Evolutionary conservation across 73 alveolate genomes (phyloP).

Genomic region (Paramecium biaurelia): DNA sequence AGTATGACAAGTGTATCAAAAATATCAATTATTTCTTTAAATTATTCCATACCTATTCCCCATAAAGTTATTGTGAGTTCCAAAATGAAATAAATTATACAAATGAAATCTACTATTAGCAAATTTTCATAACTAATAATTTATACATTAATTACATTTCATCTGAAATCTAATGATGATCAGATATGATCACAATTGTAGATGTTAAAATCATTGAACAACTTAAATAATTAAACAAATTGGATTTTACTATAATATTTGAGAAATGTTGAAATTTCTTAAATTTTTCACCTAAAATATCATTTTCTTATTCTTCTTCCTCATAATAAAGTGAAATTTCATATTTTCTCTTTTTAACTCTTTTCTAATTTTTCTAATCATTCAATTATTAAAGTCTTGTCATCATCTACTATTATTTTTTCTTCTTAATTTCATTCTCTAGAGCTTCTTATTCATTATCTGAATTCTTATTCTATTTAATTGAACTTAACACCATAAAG

Average conservation of each 20-base stretch:
- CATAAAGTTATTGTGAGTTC: not conserved
- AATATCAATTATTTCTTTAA: constrained; percentile 30
- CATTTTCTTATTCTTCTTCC: not conserved
- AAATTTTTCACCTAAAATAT: not conserved
- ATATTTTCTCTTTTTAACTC: not conserved
- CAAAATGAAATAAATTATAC: not conserved
- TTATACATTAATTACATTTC: not conserved
- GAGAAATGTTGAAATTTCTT: not conserved
- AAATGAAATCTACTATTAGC: not conserved
- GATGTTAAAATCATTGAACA: not conserved
- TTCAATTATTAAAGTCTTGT: not conserved
- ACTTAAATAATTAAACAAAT: not conserved
- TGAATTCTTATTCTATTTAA: constrained; percentile 19
- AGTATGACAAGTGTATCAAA: constrained; percentile 2
- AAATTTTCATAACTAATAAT: not conserved
- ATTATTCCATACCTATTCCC: constrained; percentile 32
- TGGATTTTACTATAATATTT: not conserved
- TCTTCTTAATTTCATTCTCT: constrained; percentile 19
- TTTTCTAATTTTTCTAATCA: not conserved
- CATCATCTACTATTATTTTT: constrained; percentile 18
- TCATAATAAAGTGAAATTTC: not conserved
- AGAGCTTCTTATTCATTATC: constrained; percentile 22
- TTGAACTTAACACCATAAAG: constrained; percentile 53
- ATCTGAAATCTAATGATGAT: not conserved
- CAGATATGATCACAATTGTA: not conserved